Evolutionary conservation across 768 basidiomycete species (phyloP).

Genomic region (Pleurotus tuoliensis): DNA sequence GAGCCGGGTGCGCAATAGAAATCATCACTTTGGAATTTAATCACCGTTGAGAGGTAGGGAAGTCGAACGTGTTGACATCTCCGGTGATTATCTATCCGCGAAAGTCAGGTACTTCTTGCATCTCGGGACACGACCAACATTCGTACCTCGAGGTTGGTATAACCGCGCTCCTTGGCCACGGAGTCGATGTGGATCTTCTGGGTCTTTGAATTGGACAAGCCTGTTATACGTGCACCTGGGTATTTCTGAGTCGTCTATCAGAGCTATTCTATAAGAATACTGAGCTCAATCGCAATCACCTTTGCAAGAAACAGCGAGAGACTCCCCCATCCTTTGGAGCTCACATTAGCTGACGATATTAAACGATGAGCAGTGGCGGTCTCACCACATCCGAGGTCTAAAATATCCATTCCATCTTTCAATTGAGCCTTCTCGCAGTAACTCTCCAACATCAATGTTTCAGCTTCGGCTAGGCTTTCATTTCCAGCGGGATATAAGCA

Average conservation of each 20-base stretch:
- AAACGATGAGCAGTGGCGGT: not conserved
- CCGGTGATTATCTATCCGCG: conserved; percentile 54
- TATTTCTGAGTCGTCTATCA: conserved; percentile 45
- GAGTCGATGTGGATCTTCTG: conserved; percentile 64
- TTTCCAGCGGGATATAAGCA: conserved; percentile 60
- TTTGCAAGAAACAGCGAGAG: conserved; percentile 61
- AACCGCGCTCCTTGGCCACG: conserved; percentile 41
- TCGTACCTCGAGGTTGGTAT: conserved; percentile 49
- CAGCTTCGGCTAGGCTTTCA: conserved; percentile 60
- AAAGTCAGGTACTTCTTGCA: not conserved
- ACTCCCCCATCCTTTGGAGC: conserved; percentile 60
- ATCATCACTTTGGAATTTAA: too few species aligned
- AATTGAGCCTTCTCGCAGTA: conserved; percentile 66
- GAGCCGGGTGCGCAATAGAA: too few species aligned
- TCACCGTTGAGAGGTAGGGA: conserved; percentile 42
- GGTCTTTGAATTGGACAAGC: conserved; percentile 64
- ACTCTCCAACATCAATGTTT: conserved; percentile 59
- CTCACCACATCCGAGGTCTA: conserved; percentile 68
- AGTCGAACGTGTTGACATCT: conserved; percentile 63
- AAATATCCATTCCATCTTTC: conserved; percentile 54
- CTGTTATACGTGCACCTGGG: conserved; percentile 57
- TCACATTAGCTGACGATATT: not conserved
- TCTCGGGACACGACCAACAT: not conserved
- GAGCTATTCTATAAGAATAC: not conserved
- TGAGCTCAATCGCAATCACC: conserved; percentile 24